These are phyloP conservation scores for Rosellinia necatrix DNA, from an alignment of 2,329 filamentous ascomycete species.

Conservation along the genomic window DNA sequence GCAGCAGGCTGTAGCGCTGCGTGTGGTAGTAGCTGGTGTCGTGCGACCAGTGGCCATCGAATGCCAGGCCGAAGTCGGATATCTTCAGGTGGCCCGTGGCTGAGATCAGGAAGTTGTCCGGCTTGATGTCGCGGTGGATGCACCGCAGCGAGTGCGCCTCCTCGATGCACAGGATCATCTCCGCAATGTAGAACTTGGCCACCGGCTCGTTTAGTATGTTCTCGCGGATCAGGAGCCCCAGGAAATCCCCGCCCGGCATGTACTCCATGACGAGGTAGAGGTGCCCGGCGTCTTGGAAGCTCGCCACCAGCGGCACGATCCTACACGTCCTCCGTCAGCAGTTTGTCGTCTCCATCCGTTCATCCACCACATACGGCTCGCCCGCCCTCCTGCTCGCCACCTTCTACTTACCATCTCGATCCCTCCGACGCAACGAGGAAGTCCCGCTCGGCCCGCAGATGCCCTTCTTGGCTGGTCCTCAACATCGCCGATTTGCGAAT, in stretches of 20 bases:
- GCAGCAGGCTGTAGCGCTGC: slow-evolving; percentile 77
- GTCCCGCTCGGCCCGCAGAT: slow-evolving; percentile 87
- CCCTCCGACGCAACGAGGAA: slow-evolving; percentile 87
- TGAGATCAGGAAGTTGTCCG: slow-evolving; percentile 94
- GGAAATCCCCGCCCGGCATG: slow-evolving; percentile 94
- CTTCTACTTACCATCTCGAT: slow-evolving; percentile 78
- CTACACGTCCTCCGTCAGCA: slow-evolving; percentile 42
- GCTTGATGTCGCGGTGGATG: slow-evolving; percentile 96
- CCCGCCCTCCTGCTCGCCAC: too few relatives aligned
- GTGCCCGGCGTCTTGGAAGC: slow-evolving; percentile 83
- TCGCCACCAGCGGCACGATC: slow-evolving; percentile 85
- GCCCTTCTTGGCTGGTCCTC: slow-evolving; percentile 86
- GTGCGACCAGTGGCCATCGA: slow-evolving; percentile 94
- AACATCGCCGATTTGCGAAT: slow-evolving; percentile 95
- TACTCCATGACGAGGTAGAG: slow-evolving; percentile 98
- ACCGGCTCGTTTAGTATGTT: slow-evolving; percentile 79
- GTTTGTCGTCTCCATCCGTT: neutral
- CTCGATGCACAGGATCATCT: slow-evolving; percentile 95
- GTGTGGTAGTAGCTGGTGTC: slow-evolving; percentile 85
- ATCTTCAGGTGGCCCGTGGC: slow-evolving; percentile 90
- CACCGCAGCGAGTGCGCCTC: slow-evolving; percentile 86
- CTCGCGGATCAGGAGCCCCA: slow-evolving; percentile 83
- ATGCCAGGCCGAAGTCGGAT: slow-evolving; percentile 93
- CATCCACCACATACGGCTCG: too few relatives aligned
- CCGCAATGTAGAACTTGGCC: slow-evolving; percentile 85